phyloP scores from a whole-genome alignment of 2,329 filamentous ascomycete species.

The Sarocladiaceae sp. region DNA sequence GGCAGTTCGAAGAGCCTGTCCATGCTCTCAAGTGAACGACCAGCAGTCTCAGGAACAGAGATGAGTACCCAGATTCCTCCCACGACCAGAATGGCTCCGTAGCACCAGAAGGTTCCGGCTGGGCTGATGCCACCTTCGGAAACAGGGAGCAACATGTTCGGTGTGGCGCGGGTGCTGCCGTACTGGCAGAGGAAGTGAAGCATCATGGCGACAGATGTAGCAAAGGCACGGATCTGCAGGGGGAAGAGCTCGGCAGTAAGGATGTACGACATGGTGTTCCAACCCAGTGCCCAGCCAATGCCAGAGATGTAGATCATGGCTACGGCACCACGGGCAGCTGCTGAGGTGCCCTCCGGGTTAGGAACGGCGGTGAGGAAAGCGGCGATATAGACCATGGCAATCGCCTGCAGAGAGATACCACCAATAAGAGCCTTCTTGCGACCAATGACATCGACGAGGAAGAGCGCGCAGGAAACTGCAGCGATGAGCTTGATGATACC shows the following conservation, averaged over 20 bases:
- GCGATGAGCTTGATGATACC: conserved; percentile 67
- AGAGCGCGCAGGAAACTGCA: conserved; percentile 63
- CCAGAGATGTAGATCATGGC: conserved; percentile 68
- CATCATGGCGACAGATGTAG: conserved; percentile 67
- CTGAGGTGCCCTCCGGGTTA: conserved; percentile 39
- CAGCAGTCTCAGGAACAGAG: conserved; percentile 66
- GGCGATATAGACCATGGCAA: conserved; percentile 58
- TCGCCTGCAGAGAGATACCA: conserved; percentile 53
- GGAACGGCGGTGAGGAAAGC: conserved; percentile 58
- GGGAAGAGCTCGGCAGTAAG: conserved; percentile 74
- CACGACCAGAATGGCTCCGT: conserved; percentile 59
- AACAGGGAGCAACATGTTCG: conserved; percentile 59
- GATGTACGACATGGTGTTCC: conserved; percentile 74
- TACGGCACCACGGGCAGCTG: conserved; percentile 59
- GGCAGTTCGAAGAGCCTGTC: conserved; percentile 65
- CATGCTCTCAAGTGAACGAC: conserved; percentile 61
- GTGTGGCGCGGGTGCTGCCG: conserved; percentile 68
- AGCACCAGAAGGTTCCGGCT: conserved; percentile 73
- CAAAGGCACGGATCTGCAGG: conserved; percentile 63
- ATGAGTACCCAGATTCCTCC: conserved; percentile 67
- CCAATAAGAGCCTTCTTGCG: conserved; percentile 60
- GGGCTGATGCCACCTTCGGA: conserved; percentile 42
- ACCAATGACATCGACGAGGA: conserved; percentile 73
- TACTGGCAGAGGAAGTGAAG: conserved; percentile 77
- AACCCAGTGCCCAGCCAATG: conserved; percentile 63